Base-by-base conservation (phyloP, 257 asterid genomes). In the Penstemon newberryi region DNA sequence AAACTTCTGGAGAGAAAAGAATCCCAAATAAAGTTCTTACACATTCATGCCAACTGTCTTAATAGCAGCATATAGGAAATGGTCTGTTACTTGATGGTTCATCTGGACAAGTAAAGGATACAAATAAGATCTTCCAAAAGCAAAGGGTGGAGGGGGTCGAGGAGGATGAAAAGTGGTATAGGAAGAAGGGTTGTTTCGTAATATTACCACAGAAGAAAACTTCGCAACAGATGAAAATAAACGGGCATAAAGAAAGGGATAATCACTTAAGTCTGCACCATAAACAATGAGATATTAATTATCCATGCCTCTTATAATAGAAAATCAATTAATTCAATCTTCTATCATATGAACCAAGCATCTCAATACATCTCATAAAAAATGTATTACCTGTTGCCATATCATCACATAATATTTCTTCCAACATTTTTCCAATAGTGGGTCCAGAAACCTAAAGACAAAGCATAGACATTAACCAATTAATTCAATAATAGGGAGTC, bases 201-300 rank as follows among this genome's bases (percentile, higher is more conserved):
- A 47, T 25, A 25, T 84, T 84, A 93, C 97, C 96, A 89, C 71
- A 72, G 89, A 79, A 45, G 87, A 88, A 75, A 88, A 89, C 78
- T 89, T 93, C 60, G 97, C 94, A 77, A 83, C 87, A 56, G 92
- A 76, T 52, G 99, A 84, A 87, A 90, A 89, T 76, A 93, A 68
- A 52, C 99, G 95, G 50, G 99, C 99, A 80, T 79, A 81, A 62
- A 93, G 95, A 78, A 93, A 93, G 62, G 99, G 99, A 79, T 75
- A 89, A 18, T 87, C 96, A 55, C 82, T 78, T 52, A 80, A 76
- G 4, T 90, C 99, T 93, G 94, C 74, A 83, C 18, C 67, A 77
- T 39, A 52, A 63, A 62, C 63, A 47, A 56, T 37, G 47, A 75
- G 39, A 73, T 60, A 69, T 73, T 25, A 64, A 63, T 61, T 40